phyloP scores from a whole-genome alignment of 495 filamentous ascomycete genomes.

The Xylaria cubensis region DNA sequence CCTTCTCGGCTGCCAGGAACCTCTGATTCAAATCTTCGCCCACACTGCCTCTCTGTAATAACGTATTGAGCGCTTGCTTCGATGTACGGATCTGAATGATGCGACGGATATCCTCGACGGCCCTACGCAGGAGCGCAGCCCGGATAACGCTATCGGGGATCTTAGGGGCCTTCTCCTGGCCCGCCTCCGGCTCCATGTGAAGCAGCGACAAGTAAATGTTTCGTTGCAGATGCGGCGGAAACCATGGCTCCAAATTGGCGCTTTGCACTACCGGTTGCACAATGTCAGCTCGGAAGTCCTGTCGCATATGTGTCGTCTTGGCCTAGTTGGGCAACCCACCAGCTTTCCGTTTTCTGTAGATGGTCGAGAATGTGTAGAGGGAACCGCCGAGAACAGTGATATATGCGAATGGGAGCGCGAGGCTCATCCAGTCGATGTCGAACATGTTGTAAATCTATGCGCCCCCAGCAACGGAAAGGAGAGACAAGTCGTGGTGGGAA shows the following conservation, averaged over 20 bases:
- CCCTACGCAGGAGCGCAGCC: constrained; percentile 87
- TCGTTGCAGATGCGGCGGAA: constrained; percentile 84
- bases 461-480: constrained; percentile 9
- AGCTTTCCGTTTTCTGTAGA: constrained; percentile 93
- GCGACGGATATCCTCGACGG: constrained; percentile 87
- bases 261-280: constrained; percentile 64
- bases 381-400: constrained; percentile 85
- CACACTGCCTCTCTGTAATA: constrained; percentile 88
- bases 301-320: background rate
- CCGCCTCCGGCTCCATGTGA: constrained; percentile 76
- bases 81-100: constrained; percentile 83
- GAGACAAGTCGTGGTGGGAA: constrained; percentile 24
- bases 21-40: constrained; percentile 97
- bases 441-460: constrained; percentile 50
- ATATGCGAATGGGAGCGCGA: constrained; percentile 85
- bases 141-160: constrained; percentile 87
- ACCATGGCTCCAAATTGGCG: constrained; percentile 88
- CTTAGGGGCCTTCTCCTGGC: constrained; percentile 71
- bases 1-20: constrained; percentile 89
- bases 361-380: constrained; percentile 85
- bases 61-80: constrained; percentile 81
- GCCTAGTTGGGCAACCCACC: constrained; percentile 55
- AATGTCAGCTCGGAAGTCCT: constrained; percentile 23
- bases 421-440: constrained; percentile 77
- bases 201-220: constrained; percentile 94